Conservation (phyloP, 1,139 yeast genomes). For the Zygoascus meyerae region DNA sequence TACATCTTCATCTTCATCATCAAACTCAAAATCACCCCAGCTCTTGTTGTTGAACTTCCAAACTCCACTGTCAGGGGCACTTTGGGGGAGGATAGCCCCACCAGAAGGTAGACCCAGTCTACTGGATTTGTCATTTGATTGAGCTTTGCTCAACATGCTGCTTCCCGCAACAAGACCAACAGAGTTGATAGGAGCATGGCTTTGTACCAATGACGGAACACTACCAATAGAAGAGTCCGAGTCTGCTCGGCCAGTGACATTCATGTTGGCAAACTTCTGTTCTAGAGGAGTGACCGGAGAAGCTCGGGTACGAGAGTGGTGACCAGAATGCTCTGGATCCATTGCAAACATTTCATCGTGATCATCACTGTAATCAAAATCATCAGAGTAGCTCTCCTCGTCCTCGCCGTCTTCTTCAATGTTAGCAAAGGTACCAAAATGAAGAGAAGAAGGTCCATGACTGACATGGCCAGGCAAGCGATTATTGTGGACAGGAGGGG, state of each 20-base stretch:
- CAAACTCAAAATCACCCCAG: slow-evolving; percentile 32
- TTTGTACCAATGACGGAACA: slow-evolving; percentile 28
- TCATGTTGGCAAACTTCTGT: slow-evolving; percentile 7
- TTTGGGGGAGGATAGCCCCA: slow-evolving; percentile 11
- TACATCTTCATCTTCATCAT: slow-evolving; percentile 27
- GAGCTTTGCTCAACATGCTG: not conserved
- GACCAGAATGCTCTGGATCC: slow-evolving; percentile 21
- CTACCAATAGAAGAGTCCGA: slow-evolving; percentile 23
- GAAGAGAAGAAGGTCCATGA: not conserved
- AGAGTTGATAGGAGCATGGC: slow-evolving; percentile 10
- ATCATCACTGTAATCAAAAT: slow-evolving; percentile 14
- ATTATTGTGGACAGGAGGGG: slow-evolving; percentile 29
- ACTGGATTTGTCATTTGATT: slow-evolving; percentile 3
- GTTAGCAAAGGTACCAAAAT: slow-evolving; percentile 12
- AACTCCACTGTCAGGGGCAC: slow-evolving; percentile 20
- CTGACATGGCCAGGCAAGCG: not conserved
- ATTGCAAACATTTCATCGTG: slow-evolving; percentile 27
- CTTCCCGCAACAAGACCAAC: not conserved
- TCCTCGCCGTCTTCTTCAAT: slow-evolving; percentile 16
- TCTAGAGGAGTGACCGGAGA: slow-evolving; percentile 1
- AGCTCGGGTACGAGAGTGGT: slow-evolving; percentile 5
- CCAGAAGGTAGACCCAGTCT: slow-evolving; percentile 8
- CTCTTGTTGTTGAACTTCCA: slow-evolving; percentile 30
- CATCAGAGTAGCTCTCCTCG: slow-evolving; percentile 10
- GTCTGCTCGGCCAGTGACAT: slow-evolving; percentile 13